Evolutionary conservation across 2,329 filamentous ascomycete species (phyloP).

Genomic region (Westerdykella aurantiaca): DNA sequence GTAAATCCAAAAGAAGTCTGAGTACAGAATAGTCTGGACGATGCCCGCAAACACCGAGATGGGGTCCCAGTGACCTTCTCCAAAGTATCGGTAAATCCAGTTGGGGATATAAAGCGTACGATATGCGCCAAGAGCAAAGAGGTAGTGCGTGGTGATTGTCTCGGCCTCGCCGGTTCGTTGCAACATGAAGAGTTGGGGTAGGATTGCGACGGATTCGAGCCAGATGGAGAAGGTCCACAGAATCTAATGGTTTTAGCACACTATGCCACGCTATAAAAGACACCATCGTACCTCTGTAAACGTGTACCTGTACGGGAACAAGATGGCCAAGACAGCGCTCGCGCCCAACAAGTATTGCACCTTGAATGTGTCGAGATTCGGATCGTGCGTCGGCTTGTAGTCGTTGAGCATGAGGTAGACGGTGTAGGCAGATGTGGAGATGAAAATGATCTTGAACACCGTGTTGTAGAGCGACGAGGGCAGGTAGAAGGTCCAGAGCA

Average conservation of each 20-base stretch:
- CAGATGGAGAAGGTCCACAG: slow-evolving; percentile 98
- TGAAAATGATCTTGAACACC: slow-evolving; percentile 93
- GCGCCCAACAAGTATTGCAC: slow-evolving; percentile 88
- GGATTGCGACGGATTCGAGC: slow-evolving; percentile 93
- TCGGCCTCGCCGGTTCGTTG: slow-evolving; percentile 96
- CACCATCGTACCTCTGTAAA: slow-evolving; percentile 54
- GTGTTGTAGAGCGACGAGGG: slow-evolving; percentile 75
- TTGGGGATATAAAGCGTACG: slow-evolving; percentile 96
- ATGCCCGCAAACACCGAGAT: slow-evolving; percentile 86
- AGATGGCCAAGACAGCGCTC: slow-evolving; percentile 68
- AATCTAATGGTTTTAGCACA: slow-evolving; percentile 52
- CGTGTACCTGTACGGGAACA: slow-evolving; percentile 82
- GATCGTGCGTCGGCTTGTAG: slow-evolving; percentile 96
- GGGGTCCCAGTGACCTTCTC: slow-evolving; percentile 68
- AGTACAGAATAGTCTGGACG: slow-evolving; percentile 91
- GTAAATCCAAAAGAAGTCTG: slow-evolving; percentile 99
- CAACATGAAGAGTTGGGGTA: slow-evolving; percentile 96
- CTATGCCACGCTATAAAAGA: neutral
- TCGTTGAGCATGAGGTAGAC: slow-evolving; percentile 97
- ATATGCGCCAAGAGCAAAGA: slow-evolving; percentile 89
- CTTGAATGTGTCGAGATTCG: slow-evolving; percentile 94
- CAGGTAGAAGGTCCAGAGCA: slow-evolving; percentile 76
- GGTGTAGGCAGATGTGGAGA: slow-evolving; percentile 82
- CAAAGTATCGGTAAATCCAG: slow-evolving; percentile 88
- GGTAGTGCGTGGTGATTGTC: slow-evolving; percentile 98